Conservation (phyloP, 2,329 filamentous ascomycete species). For the Aureobasidium sp. region DNA sequence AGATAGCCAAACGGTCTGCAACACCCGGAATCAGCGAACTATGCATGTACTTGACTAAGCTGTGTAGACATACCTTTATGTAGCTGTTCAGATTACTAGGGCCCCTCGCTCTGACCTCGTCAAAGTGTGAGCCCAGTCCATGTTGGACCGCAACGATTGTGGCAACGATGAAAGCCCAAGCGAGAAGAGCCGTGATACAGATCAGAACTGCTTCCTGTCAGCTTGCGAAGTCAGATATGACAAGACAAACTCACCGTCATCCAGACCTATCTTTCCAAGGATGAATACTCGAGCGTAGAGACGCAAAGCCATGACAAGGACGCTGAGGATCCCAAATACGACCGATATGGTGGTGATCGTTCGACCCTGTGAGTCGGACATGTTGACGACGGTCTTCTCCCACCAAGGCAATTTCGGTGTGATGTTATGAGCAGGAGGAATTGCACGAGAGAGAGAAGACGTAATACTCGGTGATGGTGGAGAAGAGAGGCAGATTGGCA, state of each 20-base stretch:
- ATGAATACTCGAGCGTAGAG: conserved; percentile 1
- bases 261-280: conserved; percentile 4
- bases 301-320: neutral
- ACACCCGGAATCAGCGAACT: neutral
- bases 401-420: neutral
- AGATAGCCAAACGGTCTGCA: conserved; percentile 1
- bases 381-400: neutral
- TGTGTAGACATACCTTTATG: neutral
- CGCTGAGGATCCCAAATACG: neutral
- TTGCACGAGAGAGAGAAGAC: neutral
- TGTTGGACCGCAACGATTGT: neutral
- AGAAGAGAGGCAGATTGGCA: neutral
- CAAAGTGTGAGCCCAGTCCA: neutral
- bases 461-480: neutral
- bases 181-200: neutral
- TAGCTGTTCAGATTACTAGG: neutral
- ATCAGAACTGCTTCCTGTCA: neutral
- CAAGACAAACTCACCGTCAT: neutral
- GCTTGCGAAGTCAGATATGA: neutral
- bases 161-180: neutral
- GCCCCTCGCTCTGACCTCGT: neutral
- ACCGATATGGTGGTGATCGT: neutral
- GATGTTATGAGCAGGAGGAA: neutral
- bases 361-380: conserved; percentile 6
- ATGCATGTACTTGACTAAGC: neutral